Evolutionary conservation across 2,329 filamentous ascomycete genomes (phyloP), one percentile per base, ranked within the genome.

Genomic region (Trichoderma sp.): DNA sequence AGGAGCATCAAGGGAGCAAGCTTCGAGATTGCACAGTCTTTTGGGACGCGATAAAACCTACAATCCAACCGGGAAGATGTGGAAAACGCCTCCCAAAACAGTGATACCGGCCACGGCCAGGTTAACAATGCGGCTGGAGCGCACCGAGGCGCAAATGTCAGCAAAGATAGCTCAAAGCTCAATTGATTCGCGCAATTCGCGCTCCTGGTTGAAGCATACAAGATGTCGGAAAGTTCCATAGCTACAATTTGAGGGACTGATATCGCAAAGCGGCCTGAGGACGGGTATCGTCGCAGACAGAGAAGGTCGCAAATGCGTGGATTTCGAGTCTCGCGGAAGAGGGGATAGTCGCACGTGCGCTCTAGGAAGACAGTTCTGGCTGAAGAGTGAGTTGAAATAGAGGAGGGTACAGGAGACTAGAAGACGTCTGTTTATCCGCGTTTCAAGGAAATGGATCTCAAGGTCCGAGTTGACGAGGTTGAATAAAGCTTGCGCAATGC

Each of bases 121-220:
- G 85, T 99, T 99, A 78, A 96, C 91, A 75, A 98, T 88, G 75
- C 95, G 95, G 82, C 95, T 98, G 77, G 67, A 71, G 44, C 39
- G 54, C 52, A 17, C 45, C 30, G 34, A 50, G 39, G 54, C 61
- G 54, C 54, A 58, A 28, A 47, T 51, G 67, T 62, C 60, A 67
- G 50, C 28, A 24, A 56, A 14, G 4, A 50, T 5, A 2, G 34
- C 24, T 52, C 63, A 65, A 61, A 2, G 34, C 24, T 52, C 63
- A 65, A 61, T 54, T 58, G 41, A 6, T 47, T 28, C 7, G 26
- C 21, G 7, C 17, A 12, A 17, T 26, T 30, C 14, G 28, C 9
- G 21, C 17, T 9, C 24, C 24, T 45, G 6, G 7, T 15, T 9
- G 15, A 21, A 14, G 45, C 63, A 51, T 62, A 65, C 63, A 65